phyloP scores from a whole-genome alignment of 192 early-diverging fungal species.

The Obelidium mucronatum region DNA sequence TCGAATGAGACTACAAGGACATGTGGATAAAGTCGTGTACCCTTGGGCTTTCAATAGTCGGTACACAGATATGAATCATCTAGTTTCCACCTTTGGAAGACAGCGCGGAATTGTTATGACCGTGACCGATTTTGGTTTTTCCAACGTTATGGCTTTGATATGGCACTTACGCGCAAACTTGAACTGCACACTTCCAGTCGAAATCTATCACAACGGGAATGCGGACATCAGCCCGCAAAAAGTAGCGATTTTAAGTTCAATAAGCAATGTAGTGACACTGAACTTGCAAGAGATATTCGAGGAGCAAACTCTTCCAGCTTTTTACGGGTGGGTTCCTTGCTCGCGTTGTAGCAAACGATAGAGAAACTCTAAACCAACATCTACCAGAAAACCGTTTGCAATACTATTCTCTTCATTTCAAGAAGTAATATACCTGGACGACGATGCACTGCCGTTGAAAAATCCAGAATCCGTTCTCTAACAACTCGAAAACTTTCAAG shows the following conservation, averaged over 20 bases:
- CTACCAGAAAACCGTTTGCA: constrained; percentile 64
- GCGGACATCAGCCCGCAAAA: background rate
- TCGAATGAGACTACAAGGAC: background rate
- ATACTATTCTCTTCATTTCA: constrained; percentile 64
- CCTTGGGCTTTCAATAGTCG: constrained; percentile 1
- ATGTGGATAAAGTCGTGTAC: background rate
- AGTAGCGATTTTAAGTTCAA: background rate
- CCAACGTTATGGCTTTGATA: background rate
- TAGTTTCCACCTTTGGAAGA: background rate
- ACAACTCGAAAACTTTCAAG: constrained; percentile 45
- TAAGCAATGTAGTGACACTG: background rate
- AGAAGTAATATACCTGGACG: constrained; percentile 72
- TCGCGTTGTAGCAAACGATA: background rate
- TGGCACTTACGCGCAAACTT: background rate
- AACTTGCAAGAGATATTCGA: background rate
- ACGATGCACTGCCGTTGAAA: constrained; percentile 70
- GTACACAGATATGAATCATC: background rate
- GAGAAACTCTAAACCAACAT: background rate
- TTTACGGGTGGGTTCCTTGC: background rate
- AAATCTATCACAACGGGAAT: constrained; percentile 1
- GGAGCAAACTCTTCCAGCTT: no score
- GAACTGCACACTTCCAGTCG: constrained; percentile 8
- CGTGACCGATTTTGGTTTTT: background rate
- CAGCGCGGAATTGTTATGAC: constrained; percentile 6
- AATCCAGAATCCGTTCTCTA: constrained; percentile 59